Evolutionary conservation across 768 basidiomycete genomes (phyloP), one percentile per base, ranked within the genome.

Genomic region (Lactarius tabidus): DNA sequence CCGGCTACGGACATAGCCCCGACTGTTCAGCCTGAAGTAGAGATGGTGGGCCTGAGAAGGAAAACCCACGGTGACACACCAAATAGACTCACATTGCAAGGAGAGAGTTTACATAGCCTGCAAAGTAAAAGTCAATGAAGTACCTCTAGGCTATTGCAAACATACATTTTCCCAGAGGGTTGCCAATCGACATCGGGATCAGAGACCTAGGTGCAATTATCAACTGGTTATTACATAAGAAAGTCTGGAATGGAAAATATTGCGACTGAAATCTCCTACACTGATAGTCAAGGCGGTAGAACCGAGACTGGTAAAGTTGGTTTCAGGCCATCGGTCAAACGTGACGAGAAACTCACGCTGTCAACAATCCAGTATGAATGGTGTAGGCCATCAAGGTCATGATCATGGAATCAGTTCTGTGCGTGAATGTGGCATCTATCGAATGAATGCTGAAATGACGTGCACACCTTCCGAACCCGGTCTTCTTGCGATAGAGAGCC

Each of bases 151-250:
- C 10, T 23, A 45, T 23, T 23, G n/a, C 23, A 5, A 45, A 12
- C 43, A 10, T 45, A 45, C 43, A 45, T 45, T 45, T 45, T 5
- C n/a, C 2, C 43, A 45, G 9, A 3, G n/a, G 33, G 33, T 4
- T 4, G 33, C 3, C 82, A 66, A 82, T 80, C 9, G 78, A 79
- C 57, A 82, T 69, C 79, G 79, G 82, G 4, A 82, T 69, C 69
- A 80, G 81, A 67, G 79, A 79, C 35, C 76, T 75, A 9, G 82
- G 82, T 78, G 80, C 79, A 2, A 67, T 56, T 12, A 64, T 57
- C 33, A 71, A 72, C 71, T 71, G 48, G 15, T 26, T 2, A n/a
- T 26, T 4, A 23, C 6, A 26, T 23, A n/a, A 62, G 31, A 41
- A 55, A 20, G 4, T 48, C 23, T 31, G n/a, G n/a, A 26, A 41